Base-by-base conservation (phyloP, 192 early-diverging fungal genomes). In the Backusella tuberculispora region DNA sequence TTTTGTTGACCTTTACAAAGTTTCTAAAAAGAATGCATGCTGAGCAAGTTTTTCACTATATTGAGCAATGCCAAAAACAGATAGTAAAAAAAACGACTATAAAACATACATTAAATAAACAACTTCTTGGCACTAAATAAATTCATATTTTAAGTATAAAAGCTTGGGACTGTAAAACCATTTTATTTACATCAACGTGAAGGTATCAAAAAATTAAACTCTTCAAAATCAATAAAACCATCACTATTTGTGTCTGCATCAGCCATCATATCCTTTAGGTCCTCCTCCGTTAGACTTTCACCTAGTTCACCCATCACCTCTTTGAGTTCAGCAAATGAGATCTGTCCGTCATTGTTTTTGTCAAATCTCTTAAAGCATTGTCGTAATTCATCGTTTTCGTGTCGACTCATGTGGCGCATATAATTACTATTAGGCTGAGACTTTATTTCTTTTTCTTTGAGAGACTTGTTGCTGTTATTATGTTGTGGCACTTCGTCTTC, bases 141-240 rank as follows among this genome's bases (percentile, higher is more conserved):
- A 24, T n/a, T 7, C 19, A 56, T 56, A 56, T 21, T 21, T 3
- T 56, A 56, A 56, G 50, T 56, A 56, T 19, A 56, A 7, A 56
- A 50, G 48, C 17, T 50, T 50, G 48, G 48, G n/a, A n/a, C n/a
- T n/a, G n/a, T n/a, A n/a, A n/a, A n/a, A n/a, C 50, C 19, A 6
- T 56, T 56, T 56, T 21, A 19, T 56, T 56, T 6, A 6, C 19
- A n/a, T 50, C 6, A 50, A 8, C n/a, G 19, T 6, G 48, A 24
- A 56, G 76, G 71, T 34, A 77, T 66, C 14, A 80, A 56, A 1
- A 46, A 9, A n/a, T 80, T 80, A 56, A 81, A 81, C 34, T 81
- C 80, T 21, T 81, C 80, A 77, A 74, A 81, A 34, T 77, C 76
- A 72, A 81, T 81, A 44, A 37, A 74, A 26, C 80, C 80, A 67